A percentile compares a stretch with the other conserved stretches of the same genome.
Conservation (phyloP, 495 filamentous ascomycete genomes). For the Aspergillus sclerotiicarbonarius region DNA sequence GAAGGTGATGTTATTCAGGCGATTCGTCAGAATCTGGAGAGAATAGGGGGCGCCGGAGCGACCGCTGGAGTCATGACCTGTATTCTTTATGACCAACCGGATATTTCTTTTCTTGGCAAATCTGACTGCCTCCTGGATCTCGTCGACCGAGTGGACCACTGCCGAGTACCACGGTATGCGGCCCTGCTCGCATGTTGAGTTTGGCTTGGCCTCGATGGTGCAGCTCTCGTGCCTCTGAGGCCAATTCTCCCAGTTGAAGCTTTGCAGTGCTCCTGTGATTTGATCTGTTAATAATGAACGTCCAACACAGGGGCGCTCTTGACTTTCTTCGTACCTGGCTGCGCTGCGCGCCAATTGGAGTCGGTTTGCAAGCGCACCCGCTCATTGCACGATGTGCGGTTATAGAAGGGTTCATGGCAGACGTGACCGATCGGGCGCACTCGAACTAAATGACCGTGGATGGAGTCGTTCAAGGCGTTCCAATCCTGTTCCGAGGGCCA, state of each 20-base stretch:
- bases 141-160: neutral
- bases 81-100: slow-evolving; percentile 56
- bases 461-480: slow-evolving; percentile 10
- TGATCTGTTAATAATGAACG: neutral
- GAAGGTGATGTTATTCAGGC: too few species aligned
- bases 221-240: neutral
- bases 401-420: slow-evolving; percentile 7
- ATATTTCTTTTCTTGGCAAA: slow-evolving; percentile 50
- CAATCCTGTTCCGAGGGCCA: slow-evolving; percentile 3
- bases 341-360: neutral
- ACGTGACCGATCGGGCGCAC: slow-evolving; percentile 9
- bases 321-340: slow-evolving; percentile 2
- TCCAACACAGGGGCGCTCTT: too few species aligned
- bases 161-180: slow-evolving; percentile 15
- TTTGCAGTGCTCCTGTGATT: slow-evolving; percentile 3
- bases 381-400: neutral
- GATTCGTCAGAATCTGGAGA: slow-evolving; percentile 22
- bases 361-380: neutral
- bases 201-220: neutral
- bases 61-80: slow-evolving; percentile 56
- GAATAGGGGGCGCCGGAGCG: slow-evolving; percentile 51
- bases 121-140: slow-evolving; percentile 44
- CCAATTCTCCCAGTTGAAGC: slow-evolving; percentile 8
- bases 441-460: slow-evolving; percentile 6
- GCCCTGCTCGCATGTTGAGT: slow-evolving; percentile 17